phyloP scores from a whole-genome alignment of 306 rosid species.

The Mimosa pudica region DNA sequence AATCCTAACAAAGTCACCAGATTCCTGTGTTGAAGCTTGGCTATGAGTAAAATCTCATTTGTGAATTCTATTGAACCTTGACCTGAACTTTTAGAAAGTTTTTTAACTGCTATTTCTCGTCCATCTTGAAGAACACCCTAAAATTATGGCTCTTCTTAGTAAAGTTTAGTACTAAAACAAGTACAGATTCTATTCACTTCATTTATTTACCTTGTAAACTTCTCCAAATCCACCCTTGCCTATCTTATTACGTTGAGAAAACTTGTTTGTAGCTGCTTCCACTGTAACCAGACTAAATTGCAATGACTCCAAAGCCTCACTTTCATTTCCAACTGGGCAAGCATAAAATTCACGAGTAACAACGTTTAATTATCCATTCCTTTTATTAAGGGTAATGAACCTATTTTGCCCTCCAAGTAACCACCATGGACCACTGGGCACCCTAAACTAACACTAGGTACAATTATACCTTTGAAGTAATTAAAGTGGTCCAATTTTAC shows the following conservation, averaged over 20 bases:
- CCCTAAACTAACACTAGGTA: no score
- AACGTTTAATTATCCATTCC: not conserved
- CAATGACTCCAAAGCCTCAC: conserved; percentile 37
- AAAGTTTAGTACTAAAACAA: not conserved
- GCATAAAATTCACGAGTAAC: not conserved
- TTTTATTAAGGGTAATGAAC: no score
- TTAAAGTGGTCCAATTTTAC: no score
- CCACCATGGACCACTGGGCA: no score
- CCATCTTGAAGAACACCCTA: conserved; percentile 40
- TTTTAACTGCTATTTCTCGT: conserved; percentile 46
- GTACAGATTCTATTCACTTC: not conserved
- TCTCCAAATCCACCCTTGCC: conserved; percentile 67
- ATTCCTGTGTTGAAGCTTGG: conserved; percentile 52
- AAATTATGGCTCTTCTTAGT: not conserved
- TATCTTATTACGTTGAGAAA: conserved; percentile 41
- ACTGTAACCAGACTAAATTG: conserved; percentile 41
- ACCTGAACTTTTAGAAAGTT: conserved; percentile 27
- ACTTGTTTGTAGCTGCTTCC: conserved; percentile 52
- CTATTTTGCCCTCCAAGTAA: no score
- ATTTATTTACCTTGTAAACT: conserved; percentile 13
- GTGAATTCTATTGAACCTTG: conserved; percentile 42
- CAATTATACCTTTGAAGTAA: no score
- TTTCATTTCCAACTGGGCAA: conserved; percentile 35
- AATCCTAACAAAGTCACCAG: conserved; percentile 46
- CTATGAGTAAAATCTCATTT: conserved; percentile 43